These are phyloP conservation scores for Beauveria brongniartii DNA, from an alignment of 2,329 filamentous ascomycete genomes.

Conservation along the genomic window DNA sequence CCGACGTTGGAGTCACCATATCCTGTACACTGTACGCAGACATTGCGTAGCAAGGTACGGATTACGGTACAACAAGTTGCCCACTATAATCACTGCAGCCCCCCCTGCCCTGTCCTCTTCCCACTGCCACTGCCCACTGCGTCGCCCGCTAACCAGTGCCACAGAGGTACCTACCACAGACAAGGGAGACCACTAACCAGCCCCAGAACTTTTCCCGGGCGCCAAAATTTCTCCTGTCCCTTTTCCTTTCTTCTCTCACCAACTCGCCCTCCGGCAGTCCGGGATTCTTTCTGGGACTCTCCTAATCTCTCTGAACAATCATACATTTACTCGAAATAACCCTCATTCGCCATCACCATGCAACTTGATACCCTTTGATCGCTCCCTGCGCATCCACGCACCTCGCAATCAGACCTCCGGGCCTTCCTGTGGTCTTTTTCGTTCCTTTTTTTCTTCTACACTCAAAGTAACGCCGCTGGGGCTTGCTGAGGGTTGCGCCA, in stretches of 20 bases:
- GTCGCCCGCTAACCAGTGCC: too few relatives aligned
- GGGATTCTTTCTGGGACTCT: conserved; percentile 3
- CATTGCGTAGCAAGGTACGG: too few relatives aligned
- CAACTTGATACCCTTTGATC: conserved; percentile 10
- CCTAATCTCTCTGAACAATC: neutral
- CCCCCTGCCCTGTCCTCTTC: neutral
- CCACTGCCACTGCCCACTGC: neutral
- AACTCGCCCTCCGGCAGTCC: conserved; percentile 10
- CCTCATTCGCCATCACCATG: conserved; percentile 1
- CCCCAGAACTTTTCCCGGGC: neutral
- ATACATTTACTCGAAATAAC: neutral
- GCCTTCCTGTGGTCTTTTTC: neutral
- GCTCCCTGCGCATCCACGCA: conserved; percentile 6
- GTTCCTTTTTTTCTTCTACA: neutral
- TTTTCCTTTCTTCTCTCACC: conserved; percentile 6
- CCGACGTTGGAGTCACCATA: too few relatives aligned
- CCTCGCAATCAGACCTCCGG: conserved; percentile 1
- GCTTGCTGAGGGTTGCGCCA: neutral
- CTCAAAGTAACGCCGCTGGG: conserved; percentile 1
- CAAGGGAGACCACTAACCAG: too few relatives aligned
- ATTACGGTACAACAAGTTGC: too few relatives aligned
- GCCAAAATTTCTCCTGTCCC: neutral
- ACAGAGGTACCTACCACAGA: too few relatives aligned
- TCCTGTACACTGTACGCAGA: too few relatives aligned
- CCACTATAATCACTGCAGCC: neutral